Conservation (phyloP, 305 asterid genomes). For the Andrographis paniculata region DNA sequence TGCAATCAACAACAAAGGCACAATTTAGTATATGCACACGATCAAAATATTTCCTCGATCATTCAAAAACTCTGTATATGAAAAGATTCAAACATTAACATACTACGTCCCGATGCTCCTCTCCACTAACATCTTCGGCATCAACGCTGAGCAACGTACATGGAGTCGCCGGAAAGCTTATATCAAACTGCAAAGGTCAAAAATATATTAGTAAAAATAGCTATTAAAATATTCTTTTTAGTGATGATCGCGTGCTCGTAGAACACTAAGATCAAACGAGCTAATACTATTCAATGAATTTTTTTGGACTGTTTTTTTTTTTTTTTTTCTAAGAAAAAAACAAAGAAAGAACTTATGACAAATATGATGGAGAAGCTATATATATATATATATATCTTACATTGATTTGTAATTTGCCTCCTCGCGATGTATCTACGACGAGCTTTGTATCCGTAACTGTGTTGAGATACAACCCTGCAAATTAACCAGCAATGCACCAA, state of each 20-base stretch:
- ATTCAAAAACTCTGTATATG: too few species aligned
- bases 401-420: slow-evolving; percentile 75
- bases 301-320: too few species aligned
- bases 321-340: slow-evolving; percentile 9
- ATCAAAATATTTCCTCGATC: too few species aligned
- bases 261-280: too few species aligned
- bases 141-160: slow-evolving; percentile 89
- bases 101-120: slow-evolving; percentile 88
- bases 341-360: neutral
- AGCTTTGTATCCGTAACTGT: slow-evolving; percentile 85
- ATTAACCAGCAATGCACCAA: slow-evolving; percentile 17
- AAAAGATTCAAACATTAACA: slow-evolving; percentile 17
- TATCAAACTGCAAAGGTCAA: slow-evolving; percentile 98
- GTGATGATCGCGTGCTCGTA: too few species aligned
- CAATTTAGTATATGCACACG: too few species aligned
- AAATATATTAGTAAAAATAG: too few species aligned
- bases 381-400: too few species aligned
- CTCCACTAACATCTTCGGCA: slow-evolving; percentile 98
- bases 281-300: too few species aligned
- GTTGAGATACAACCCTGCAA: slow-evolving; percentile 83
- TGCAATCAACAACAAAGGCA: slow-evolving; percentile 1
- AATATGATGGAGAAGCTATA: too few species aligned
- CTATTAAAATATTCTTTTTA: too few species aligned
- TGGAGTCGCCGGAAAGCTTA: slow-evolving; percentile 76
- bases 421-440: slow-evolving; percentile 90